Evolutionary conservation across 352 stramenopile species (phyloP).

Genomic region (Phytophthora podocarpi): DNA sequence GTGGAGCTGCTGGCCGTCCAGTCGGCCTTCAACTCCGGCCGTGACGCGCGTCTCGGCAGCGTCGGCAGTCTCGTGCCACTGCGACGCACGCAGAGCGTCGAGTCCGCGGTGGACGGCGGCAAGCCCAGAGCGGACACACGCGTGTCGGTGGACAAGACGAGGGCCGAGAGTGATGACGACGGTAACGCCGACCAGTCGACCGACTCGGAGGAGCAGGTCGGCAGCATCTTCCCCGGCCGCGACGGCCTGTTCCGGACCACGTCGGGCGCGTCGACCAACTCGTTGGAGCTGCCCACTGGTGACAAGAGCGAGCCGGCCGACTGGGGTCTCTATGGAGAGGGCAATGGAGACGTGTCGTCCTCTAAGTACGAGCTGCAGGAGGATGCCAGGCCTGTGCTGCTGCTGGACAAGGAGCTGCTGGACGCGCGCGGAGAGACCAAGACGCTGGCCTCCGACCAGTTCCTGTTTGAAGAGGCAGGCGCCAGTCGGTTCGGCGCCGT

Average conservation of each 20-base stretch:
- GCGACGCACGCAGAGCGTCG: conserved; percentile 30
- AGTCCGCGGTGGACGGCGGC: conserved; percentile 12
- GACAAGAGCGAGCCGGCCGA: conserved; percentile 53
- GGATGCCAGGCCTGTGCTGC: conserved; percentile 36
- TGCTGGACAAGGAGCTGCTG: conserved; percentile 69
- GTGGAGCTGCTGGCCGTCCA: conserved; percentile 59
- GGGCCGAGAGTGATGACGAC: conserved; percentile 23
- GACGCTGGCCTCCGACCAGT: conserved; percentile 54
- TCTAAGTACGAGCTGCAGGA: conserved; percentile 59
- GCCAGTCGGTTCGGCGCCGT: conserved; percentile 59
- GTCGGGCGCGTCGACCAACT: conserved; percentile 33
- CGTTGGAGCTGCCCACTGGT: conserved; percentile 18
- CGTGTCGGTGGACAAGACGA: conserved; percentile 19
- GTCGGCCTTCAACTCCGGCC: conserved; percentile 24
- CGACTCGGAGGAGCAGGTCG: conserved; percentile 27
- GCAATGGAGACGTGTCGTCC: conserved; percentile 5
- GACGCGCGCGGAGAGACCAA: conserved; percentile 28
- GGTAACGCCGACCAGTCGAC: conserved; percentile 27
- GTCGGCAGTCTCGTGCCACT: conserved; percentile 32
- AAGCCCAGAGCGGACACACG: conserved; percentile 32
- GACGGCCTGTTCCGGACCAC: conserved; percentile 49
- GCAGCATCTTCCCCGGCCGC: conserved; percentile 20
- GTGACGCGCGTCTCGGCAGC: conserved; percentile 30
- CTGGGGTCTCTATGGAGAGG: conserved; percentile 61
- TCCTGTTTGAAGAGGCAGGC: conserved; percentile 63